phyloP scores from a whole-genome alignment of 1,139 yeast species.

The Hemisphaericaspora subhashii region DNA sequence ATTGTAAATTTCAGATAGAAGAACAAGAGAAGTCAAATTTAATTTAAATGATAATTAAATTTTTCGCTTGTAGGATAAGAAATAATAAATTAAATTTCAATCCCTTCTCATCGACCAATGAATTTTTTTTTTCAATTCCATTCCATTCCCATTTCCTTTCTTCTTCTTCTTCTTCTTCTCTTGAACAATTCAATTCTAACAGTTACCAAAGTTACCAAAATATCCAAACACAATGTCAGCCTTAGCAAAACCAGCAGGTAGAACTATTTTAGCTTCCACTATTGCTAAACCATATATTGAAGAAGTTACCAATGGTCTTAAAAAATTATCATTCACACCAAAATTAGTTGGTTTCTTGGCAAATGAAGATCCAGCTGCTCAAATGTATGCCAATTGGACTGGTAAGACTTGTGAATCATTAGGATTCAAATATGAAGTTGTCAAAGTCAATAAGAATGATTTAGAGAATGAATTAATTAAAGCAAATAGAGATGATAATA shows the following conservation, averaged over 20 bases:
- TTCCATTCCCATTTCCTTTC: no score
- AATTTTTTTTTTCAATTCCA: no score
- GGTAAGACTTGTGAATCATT: slow-evolving; percentile 82
- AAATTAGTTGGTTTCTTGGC: slow-evolving; percentile 88
- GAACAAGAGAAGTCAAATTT: no score
- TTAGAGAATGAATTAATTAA: slow-evolving; percentile 79
- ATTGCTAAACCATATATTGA: slow-evolving; percentile 80
- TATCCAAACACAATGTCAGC: neutral
- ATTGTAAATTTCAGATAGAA: no score
- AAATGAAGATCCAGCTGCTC: slow-evolving; percentile 91
- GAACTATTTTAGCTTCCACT: slow-evolving; percentile 82
- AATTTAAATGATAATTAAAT: no score
- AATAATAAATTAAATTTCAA: no score
- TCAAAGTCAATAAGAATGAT: slow-evolving; percentile 73
- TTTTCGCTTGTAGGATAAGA: no score
- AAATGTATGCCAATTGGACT: slow-evolving; percentile 95
- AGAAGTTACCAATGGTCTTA: slow-evolving; percentile 66
- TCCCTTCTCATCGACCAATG: no score
- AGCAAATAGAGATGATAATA: slow-evolving; percentile 74
- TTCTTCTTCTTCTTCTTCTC: neutral
- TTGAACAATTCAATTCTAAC: neutral
- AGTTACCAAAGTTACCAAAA: neutral
- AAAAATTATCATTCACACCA: slow-evolving; percentile 55
- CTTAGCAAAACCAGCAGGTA: slow-evolving; percentile 52
- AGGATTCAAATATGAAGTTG: slow-evolving; percentile 82